Evolutionary conservation across 306 rosid genomes (phyloP), one percentile per base, ranked within the genome.

Genomic region (Acmispon strigosus): DNA sequence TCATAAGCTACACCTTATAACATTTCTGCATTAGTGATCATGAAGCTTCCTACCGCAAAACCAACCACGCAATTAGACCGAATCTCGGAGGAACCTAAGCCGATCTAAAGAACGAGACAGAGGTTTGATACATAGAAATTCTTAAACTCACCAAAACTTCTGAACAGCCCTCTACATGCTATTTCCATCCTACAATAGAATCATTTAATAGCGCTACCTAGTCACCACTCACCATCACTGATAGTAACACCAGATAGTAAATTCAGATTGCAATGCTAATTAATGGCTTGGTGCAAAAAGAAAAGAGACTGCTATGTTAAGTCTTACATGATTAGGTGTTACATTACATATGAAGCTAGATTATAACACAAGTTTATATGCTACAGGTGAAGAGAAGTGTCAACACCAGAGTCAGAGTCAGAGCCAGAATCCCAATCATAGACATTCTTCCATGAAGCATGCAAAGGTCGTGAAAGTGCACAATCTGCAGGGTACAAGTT

Each of bases 351-450:
- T 44, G 51, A 72, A 63, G 51, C 44, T 45, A 52, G 56, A 80
- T 34, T 18, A 49, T 45, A 39, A 76, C 8, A 57, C 53, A 67
- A 19, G 56, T 29, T 1, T 3, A 5, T 5, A 22, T 57, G 78
- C 82, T 73, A 91, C 66, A 91, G 86, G 81, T 82, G 97, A 74
- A 91, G 98, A 72, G 96, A 87, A 59, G 98, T 92, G 77, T 92
- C 96, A 47, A 92, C 87, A 29, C 80, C 84, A 59, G 83, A 69
- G 18, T 76, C 84, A 59, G 83, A 73, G 27, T 76, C 83, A 67
- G 81, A 67, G 43, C 71, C 79, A 16, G 55, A 69, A 43, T 72
- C 66, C 58, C 61, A 55, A 47, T 66, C 80, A 59, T 12, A 57
- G 9, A 60, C 20, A n/a, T 78, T 73, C 70, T 75, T 76, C 61